phyloP scores from a whole-genome alignment of 2,329 filamentous ascomycete genomes.

The Penicillium glabrum region DNA sequence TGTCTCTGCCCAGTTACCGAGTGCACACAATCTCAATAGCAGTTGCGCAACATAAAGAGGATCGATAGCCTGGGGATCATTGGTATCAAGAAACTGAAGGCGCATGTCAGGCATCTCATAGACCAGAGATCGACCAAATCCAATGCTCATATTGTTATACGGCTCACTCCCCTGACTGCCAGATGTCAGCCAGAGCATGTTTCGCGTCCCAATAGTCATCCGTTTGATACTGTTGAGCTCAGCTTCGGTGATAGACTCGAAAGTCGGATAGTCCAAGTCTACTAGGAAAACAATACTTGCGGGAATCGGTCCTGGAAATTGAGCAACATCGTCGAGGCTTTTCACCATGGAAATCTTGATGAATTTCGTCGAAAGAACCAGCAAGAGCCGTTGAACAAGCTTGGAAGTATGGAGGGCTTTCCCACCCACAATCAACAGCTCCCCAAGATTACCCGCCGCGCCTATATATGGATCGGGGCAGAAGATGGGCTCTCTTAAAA shows the following conservation, averaged over 20 bases:
- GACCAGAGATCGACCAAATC: conserved; percentile 5
- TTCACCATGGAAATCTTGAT: neutral
- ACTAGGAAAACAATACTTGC: neutral
- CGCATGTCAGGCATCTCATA: neutral
- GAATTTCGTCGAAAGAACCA: neutral
- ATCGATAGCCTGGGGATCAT: neutral
- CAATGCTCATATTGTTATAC: conserved; percentile 6
- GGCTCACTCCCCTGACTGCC: conserved; percentile 1
- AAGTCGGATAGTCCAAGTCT: conserved; percentile 3
- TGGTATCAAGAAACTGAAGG: conserved; percentile 1
- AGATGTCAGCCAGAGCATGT: conserved; percentile 10
- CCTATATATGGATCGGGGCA: neutral
- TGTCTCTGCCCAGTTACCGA: neutral
- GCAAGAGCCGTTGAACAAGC: neutral
- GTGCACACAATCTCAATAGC: neutral
- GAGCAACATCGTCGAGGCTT: neutral
- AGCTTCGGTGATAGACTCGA: conserved; percentile 1
- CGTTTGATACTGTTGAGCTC: conserved; percentile 2
- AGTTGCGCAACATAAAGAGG: neutral
- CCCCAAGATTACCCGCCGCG: neutral
- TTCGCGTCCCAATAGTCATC: neutral
- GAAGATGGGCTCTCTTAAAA: conserved; percentile 15
- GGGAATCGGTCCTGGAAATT: neutral
- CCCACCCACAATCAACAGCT: neutral
- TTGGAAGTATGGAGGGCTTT: neutral